Percentiles rank a stretch among this genome's conserved stretches.
Evolutionary conservation across 1,284 basidiomycete genomes (phyloP).

Genomic region (Boletellus deceptivus): DNA sequence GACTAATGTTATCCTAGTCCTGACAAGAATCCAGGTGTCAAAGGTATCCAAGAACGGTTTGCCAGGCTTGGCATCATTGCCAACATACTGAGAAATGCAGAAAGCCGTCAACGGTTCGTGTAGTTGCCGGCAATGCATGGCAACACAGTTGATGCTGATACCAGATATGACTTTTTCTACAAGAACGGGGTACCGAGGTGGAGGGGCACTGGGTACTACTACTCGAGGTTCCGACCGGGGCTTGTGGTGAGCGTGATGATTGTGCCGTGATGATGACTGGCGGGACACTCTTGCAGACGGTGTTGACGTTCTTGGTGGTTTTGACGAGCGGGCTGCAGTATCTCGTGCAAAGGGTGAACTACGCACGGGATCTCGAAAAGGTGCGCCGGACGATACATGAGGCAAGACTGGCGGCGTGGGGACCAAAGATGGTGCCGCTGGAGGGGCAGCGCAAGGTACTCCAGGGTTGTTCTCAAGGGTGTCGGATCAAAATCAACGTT

Average conservation of each 20-base stretch:
- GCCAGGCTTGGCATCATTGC: constrained; percentile 85
- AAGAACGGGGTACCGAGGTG: constrained; percentile 89
- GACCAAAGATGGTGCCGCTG: constrained; percentile 59
- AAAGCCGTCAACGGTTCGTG: constrained; percentile 73
- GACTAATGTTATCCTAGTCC: constrained; percentile 55
- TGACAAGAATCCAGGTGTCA: constrained; percentile 87
- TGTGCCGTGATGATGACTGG: background rate
- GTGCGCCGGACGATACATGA: constrained; percentile 65
- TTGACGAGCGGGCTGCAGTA: constrained; percentile 80
- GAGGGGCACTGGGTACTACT: constrained; percentile 89
- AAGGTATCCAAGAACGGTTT: constrained; percentile 82
- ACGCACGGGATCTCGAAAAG: constrained; percentile 66
- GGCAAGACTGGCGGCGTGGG: constrained; percentile 75
- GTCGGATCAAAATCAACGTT: constrained; percentile 5
- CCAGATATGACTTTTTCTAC: constrained; percentile 86
- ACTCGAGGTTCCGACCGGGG: constrained; percentile 88
- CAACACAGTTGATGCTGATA: constrained; percentile 4
- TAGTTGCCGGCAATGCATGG: constrained; percentile 1
- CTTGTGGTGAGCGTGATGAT: constrained; percentile 55
- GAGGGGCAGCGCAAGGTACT: constrained; percentile 65
- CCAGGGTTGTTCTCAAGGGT: constrained; percentile 12
- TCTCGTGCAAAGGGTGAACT: constrained; percentile 74
- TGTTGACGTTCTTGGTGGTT: constrained; percentile 70
- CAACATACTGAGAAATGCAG: constrained; percentile 74
- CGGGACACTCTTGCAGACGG: constrained; percentile 38